phyloP scores from a whole-genome alignment of 2,329 filamentous ascomycete species.

The Verticillium dahliae region DNA sequence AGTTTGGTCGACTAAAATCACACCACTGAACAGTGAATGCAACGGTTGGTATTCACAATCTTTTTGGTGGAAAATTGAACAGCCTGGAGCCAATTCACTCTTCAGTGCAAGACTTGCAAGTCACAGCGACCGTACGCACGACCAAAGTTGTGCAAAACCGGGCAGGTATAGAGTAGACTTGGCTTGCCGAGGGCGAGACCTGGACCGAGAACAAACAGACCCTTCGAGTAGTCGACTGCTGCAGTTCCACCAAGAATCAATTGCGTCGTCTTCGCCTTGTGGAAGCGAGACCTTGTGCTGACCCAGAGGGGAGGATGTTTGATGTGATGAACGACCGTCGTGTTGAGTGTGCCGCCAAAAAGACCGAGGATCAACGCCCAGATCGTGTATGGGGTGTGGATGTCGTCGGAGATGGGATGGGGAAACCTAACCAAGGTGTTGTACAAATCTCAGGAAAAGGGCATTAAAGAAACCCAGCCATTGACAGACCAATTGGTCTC shows the following conservation, averaged over 20 bases:
- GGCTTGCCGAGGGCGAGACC: neutral
- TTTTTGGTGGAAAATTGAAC: neutral
- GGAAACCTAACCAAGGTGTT: neutral
- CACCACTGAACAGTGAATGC: neutral
- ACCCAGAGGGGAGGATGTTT: neutral
- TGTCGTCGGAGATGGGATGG: neutral
- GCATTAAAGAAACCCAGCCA: conserved; percentile 4
- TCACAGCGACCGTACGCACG: neutral
- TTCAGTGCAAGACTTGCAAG: neutral
- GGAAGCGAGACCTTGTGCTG: neutral
- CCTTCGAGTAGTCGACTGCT: neutral
- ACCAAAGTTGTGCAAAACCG: neutral
- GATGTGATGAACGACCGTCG: neutral
- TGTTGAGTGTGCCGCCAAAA: neutral
- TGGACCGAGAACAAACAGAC: neutral
- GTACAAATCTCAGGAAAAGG: neutral
- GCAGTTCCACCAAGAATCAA: neutral
- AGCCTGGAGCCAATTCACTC: neutral
- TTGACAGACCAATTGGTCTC: conserved; percentile 4
- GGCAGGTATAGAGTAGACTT: neutral
- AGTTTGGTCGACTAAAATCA: neutral
- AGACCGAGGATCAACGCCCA: conserved; percentile 2
- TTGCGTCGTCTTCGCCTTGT: neutral
- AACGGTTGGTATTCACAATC: neutral
- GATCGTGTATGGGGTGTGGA: neutral